Conservation (phyloP, 106 monocot species). For the Iris macrosiphon region DNA sequence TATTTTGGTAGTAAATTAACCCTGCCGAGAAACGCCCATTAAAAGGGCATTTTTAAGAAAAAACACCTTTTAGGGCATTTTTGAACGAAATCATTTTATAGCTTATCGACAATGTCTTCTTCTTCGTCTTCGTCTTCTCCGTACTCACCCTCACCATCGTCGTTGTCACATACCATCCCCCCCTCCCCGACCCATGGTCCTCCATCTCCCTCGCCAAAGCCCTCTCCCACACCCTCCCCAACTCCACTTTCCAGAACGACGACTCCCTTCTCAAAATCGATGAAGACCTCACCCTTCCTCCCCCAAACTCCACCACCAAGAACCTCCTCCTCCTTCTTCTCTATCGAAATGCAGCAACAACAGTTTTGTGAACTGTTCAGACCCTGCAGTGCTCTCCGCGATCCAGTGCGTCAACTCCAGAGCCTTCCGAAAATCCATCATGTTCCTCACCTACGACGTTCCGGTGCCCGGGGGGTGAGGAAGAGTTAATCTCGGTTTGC, state of each 20-base stretch:
- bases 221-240: slow-evolving; percentile 46
- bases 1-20: no score
- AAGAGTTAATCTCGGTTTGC: no score
- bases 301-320: not conserved
- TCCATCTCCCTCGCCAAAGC: slow-evolving; percentile 49
- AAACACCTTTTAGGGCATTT: no score
- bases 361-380: slow-evolving; percentile 54
- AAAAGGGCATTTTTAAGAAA: no score
- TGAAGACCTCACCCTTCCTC: slow-evolving; percentile 35
- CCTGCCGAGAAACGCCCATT: no score
- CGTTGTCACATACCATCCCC: slow-evolving; percentile 76
- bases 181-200: slow-evolving; percentile 73
- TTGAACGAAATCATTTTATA: no score
- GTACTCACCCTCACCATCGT: no score
- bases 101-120: no score
- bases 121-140: slow-evolving; percentile 69
- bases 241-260: slow-evolving; percentile 73
- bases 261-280: slow-evolving; percentile 64
- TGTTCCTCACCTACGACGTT: slow-evolving; percentile 49
- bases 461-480: slow-evolving; percentile 67
- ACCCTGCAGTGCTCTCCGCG: slow-evolving; percentile 41
- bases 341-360: not conserved
- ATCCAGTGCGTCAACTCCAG: slow-evolving; percentile 46
- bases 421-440: not conserved
- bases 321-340: not conserved